These are phyloP conservation scores for Phylloporus arenicola DNA, from an alignment of 768 basidiomycete genomes.

Conservation along the genomic window DNA sequence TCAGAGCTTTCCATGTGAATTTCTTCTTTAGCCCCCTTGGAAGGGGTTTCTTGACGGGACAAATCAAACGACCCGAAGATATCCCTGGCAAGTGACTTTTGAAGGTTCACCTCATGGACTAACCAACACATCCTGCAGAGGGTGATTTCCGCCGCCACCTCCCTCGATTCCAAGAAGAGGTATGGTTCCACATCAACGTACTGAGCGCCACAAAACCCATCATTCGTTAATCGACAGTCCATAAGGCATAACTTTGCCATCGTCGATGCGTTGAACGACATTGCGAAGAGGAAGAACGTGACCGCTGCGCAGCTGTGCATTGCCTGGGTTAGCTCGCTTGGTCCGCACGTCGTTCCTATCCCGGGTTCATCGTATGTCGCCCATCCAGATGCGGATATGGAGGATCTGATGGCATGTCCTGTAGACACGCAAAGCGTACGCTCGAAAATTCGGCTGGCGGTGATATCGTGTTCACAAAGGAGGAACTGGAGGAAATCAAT, in stretches of 20 bases:
- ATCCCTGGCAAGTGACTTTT: constrained; percentile 22
- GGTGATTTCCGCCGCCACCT: constrained; percentile 37
- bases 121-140: constrained; percentile 21
- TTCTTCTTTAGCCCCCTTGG: constrained; percentile 42
- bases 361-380: constrained; percentile 39
- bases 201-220: background rate
- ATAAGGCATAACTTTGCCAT: constrained; percentile 40
- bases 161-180: constrained; percentile 44
- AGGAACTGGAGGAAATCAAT: constrained; percentile 38
- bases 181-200: constrained; percentile 4
- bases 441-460: constrained; percentile 40
- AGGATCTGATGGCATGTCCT: background rate
- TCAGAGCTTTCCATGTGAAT: background rate
- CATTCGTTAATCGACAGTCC: constrained; percentile 19
- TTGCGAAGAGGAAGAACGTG: constrained; percentile 39
- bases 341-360: constrained; percentile 42
- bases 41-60: constrained; percentile 47
- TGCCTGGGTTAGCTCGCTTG: constrained; percentile 37
- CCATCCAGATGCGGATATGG: background rate
- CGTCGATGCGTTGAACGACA: constrained; percentile 36
- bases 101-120: background rate
- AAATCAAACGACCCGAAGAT: constrained; percentile 38
- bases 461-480: constrained; percentile 33
- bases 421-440: constrained; percentile 33
- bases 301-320: constrained; percentile 38